Conservation (phyloP, 2,329 filamentous ascomycete species). For the Chrysoporthe deuterocubensis region DNA sequence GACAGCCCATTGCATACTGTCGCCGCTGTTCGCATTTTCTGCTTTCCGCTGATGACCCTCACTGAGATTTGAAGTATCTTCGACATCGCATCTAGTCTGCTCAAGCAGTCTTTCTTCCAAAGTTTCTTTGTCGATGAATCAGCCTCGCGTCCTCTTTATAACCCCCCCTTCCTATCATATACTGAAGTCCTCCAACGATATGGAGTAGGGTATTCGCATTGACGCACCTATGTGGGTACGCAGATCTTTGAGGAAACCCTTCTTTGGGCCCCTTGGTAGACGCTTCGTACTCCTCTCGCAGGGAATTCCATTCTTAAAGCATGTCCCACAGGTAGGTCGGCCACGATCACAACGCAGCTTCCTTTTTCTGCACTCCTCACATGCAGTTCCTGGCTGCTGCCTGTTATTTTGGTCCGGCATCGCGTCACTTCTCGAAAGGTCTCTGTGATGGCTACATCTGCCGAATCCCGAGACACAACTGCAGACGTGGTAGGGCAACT, state of each 20-base stretch:
- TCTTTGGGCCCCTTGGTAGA: not conserved
- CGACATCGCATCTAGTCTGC: slow-evolving; percentile 5
- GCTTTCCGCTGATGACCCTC: not conserved
- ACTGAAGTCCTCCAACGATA: not conserved
- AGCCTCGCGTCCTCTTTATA: not conserved
- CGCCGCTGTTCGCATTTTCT: not conserved
- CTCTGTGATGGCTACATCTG: not conserved
- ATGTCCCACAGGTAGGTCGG: slow-evolving; percentile 10
- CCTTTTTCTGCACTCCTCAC: slow-evolving; percentile 20
- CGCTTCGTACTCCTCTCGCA: slow-evolving; percentile 21
- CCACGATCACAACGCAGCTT: slow-evolving; percentile 28
- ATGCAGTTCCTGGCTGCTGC: slow-evolving; percentile 6
- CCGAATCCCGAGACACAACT: not conserved
- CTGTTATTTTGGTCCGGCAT: slow-evolving; percentile 3
- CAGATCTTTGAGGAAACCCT: slow-evolving; percentile 33
- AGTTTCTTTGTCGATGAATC: not conserved
- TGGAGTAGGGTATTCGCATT: not conserved
- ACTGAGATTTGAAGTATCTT: not conserved
- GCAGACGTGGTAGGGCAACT: not conserved
- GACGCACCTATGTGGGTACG: slow-evolving; percentile 34
- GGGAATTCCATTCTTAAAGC: not conserved
- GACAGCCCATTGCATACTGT: not conserved
- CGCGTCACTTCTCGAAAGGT: not conserved
- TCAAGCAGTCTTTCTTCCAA: not conserved
- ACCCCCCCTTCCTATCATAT: not conserved